Evolutionary conservation across 2,329 filamentous ascomycete species (phyloP).

Genomic region (Rutstroemia sp.): DNA sequence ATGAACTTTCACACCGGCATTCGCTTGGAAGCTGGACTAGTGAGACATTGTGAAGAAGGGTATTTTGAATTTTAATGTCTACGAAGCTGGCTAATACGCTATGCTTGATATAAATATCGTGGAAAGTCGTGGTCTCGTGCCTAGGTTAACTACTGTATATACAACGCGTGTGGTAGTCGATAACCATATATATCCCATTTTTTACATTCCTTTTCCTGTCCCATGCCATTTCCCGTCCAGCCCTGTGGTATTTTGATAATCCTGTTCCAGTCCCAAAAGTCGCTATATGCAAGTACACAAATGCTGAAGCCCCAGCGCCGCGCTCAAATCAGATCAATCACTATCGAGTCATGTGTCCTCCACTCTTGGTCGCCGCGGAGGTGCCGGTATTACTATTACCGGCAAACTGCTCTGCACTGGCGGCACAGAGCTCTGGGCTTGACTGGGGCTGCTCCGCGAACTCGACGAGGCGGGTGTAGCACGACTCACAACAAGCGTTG

Average conservation of each 20-base stretch:
- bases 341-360: background rate
- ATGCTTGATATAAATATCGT: background rate
- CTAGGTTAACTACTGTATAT: background rate
- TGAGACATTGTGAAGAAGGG: too few relatives aligned
- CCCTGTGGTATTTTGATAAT: background rate
- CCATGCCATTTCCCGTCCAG: background rate
- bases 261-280: background rate
- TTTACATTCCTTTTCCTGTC: background rate
- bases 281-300: background rate
- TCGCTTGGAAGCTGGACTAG: too few relatives aligned
- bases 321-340: conserved; percentile 8
- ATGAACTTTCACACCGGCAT: too few relatives aligned
- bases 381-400: conserved; percentile 26
- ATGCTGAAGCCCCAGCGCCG: conserved; percentile 3
- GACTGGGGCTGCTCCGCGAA: conserved; percentile 14
- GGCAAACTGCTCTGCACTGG: conserved; percentile 18
- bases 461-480: conserved; percentile 3
- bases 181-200: background rate
- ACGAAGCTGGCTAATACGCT: background rate
- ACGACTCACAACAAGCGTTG: background rate
- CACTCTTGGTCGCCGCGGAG: conserved; percentile 18
- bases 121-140: background rate
- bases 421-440: conserved; percentile 14
- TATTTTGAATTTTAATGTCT: too few relatives aligned
- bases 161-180: background rate